Evolutionary conservation across 2,329 filamentous ascomycete species (phyloP), one percentile per base, ranked within the genome.

Genomic region (Cladosporium sp.): DNA sequence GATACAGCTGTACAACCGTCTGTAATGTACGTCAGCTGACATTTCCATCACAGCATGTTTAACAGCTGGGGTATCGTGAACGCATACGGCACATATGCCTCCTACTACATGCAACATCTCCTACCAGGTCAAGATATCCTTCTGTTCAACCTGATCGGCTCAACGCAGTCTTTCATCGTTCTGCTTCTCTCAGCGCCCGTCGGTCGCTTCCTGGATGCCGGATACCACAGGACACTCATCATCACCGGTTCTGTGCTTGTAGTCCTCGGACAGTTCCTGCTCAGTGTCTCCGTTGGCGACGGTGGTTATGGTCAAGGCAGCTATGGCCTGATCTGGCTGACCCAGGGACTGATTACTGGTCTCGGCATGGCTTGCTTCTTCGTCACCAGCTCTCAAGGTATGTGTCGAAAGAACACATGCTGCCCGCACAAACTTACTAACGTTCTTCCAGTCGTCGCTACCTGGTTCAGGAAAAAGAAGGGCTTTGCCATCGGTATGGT

Each of bases 281-380:
- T 83, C 23, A 80, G 77, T 62, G 69, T 79, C 28, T 49, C 39
- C 28, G 76, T 76, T 28, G 80, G 79, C 4, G 71, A 72, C n/a
- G 76, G 73, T 13, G 67, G 70, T 21, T 70, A 74, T 57, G 73
- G 73, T 5, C 59, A 77, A 25, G 80, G 76, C 51, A 80, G 75
- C 62, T 83, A 81, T 69, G 74, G 68, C 32, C 69, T 78, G 7
- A 81, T 82, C 26, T 82, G 80, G 80, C 71, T 79, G 13, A 80
- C 80, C 5, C 81, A 84, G 70, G 82, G 82, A 4, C 70, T 84
- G 46, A 71, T 83, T 43, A 77, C 77, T 28, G 81, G 81, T 5
- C 65, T 83, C 11, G 82, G 82, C 11, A 84, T 84, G 82, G 77
- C 80, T n/a, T 83, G 81, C 68, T 83, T 82, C 72, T 84, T 84